phyloP scores from a whole-genome alignment of 495 filamentous ascomycete species.

The Aspergillus funiculosus region DNA sequence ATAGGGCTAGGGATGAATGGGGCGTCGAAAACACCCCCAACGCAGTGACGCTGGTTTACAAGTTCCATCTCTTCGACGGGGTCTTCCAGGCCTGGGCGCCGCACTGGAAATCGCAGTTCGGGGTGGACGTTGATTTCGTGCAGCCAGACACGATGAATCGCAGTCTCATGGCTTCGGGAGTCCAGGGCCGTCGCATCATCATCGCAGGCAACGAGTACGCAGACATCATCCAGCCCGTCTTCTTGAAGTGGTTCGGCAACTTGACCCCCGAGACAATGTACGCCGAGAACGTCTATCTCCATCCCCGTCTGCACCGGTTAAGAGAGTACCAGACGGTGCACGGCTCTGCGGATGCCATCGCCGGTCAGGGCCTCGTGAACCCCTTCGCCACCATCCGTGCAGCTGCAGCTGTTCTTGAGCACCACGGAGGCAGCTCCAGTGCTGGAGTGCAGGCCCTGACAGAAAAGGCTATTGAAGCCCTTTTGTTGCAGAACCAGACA shows the following conservation, averaged over 20 bases:
- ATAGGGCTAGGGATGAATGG: neutral
- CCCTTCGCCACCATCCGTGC: slow-evolving; percentile 7
- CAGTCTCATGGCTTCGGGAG: neutral
- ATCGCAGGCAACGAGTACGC: slow-evolving; percentile 6
- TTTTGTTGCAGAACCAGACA: neutral
- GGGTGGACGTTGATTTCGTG: neutral
- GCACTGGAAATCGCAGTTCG: neutral
- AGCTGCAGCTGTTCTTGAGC: slow-evolving; percentile 1
- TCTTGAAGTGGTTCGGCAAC: slow-evolving; percentile 4
- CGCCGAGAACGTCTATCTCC: slow-evolving; percentile 3
- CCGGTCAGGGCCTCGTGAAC: neutral
- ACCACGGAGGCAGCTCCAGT: neutral
- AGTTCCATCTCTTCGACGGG: slow-evolving; percentile 5
- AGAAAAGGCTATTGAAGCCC: neutral
- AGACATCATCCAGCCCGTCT: slow-evolving; percentile 5
- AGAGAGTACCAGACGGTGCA: slow-evolving; percentile 7
- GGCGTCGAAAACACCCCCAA: neutral
- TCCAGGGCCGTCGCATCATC: slow-evolving; percentile 1
- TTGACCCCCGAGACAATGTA: slow-evolving; percentile 3
- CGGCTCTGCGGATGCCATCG: slow-evolving; percentile 2
- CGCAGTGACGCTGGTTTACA: neutral
- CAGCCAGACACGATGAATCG: slow-evolving; percentile 5
- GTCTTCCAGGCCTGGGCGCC: slow-evolving; percentile 4
- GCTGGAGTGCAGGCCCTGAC: neutral
- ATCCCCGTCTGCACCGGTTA: neutral